Percentiles rank a stretch among this genome's conserved stretches.
Evolutionary conservation across 2,329 filamentous ascomycete species (phyloP).

Genomic region (Alternaria hordeiaustralica): DNA sequence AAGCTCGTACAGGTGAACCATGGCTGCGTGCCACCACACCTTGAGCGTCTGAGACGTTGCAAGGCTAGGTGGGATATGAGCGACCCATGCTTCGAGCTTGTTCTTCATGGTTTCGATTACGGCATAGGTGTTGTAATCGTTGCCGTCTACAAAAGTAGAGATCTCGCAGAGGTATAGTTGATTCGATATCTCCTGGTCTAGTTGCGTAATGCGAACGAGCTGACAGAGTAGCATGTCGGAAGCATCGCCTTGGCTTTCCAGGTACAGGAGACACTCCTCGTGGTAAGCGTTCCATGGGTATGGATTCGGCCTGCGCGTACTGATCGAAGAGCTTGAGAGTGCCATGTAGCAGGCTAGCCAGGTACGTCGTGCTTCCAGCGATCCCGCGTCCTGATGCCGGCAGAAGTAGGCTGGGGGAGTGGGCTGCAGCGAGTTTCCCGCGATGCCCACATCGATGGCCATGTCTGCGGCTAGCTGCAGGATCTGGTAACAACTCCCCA

Average conservation of each 20-base stretch:
- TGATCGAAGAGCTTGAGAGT: conserved; percentile 25
- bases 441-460: conserved; percentile 39
- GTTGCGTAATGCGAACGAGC: conserved; percentile 28
- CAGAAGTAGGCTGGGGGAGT: conserved; percentile 32
- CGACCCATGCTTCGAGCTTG: conserved; percentile 32
- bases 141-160: conserved; percentile 25
- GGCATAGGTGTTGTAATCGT: conserved; percentile 26
- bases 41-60: conserved; percentile 29
- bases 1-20: conserved; percentile 31
- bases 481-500: conserved; percentile 34
- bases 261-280: conserved; percentile 25
- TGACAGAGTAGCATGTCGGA: conserved; percentile 33
- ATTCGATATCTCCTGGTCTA: conserved; percentile 30
- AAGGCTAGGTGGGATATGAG: conserved; percentile 28
- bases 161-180: conserved; percentile 28
- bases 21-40: conserved; percentile 33
- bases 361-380: conserved; percentile 35
- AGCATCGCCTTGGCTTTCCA: conserved; percentile 25
- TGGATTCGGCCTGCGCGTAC: conserved; percentile 27
- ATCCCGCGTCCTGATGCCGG: conserved; percentile 25
- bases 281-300: conserved; percentile 33
- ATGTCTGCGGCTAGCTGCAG: conserved; percentile 37
- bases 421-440: conserved; percentile 29
- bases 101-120: conserved; percentile 21
- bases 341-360: conserved; percentile 40